Evolutionary conservation across 495 filamentous ascomycete genomes (phyloP), one percentile per base, ranked within the genome.

Genomic region (Penicillium herquei): DNA sequence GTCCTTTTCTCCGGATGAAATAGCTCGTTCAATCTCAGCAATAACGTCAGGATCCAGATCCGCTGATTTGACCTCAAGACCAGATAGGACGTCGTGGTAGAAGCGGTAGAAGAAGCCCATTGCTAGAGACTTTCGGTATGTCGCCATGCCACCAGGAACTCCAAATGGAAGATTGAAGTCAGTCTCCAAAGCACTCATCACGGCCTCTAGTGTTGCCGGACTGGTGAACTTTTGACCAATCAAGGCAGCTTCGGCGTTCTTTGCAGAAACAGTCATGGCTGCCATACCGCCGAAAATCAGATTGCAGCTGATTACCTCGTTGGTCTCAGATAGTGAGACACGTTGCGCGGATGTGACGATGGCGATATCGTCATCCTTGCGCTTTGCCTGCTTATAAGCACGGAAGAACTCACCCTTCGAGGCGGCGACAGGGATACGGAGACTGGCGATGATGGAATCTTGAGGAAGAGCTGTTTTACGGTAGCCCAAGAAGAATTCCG

Each of bases 351-450:
- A 83, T 54, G 93, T 97, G 39, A 96, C 93, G 54, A 98, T 96
- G 9, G 93, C 93, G 67, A 96, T 96, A 72, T 98, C 93, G 69
- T 96, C 93, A 64, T 97, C 93, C 62, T 96, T 96, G 49, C 93
- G 78, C 78, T 97, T 98, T 0, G 93, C 84, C 64, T 97, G 93
- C 70, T 98, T 98, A 70, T 96, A 97, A 2, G 93, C 61, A 88
- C 88, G 49, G 51, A 70, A 42, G 33, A 51, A 18, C 82, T 85
- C 61, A 84, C 87, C 60, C 83, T 56, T 62, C 13, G 52, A 48
- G 6, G 57, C 78, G 0, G 88, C 84, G 14, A 86, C 69, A 0
- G 94, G 94, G 44, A 98, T 88, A n/a, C 88, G 85, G 34, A 98
- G 84, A 51, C 83, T 85, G 16, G 89, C 83, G 56, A 98, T 92